Evolutionary conservation across 768 basidiomycete species (phyloP), one percentile per base, ranked within the genome.

Genomic region (Collybia nuda): DNA sequence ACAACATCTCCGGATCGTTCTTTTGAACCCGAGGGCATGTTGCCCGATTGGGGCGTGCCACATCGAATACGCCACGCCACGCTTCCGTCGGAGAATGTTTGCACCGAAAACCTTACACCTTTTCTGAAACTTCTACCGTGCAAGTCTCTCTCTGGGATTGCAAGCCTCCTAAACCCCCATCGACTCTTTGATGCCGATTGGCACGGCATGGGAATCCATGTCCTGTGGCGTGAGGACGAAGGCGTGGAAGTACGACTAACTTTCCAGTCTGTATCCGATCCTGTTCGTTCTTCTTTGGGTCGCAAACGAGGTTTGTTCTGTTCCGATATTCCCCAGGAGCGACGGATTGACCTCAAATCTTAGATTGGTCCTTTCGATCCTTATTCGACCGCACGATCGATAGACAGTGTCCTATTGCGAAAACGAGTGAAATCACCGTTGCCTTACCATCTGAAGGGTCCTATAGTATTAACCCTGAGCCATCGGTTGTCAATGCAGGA

Each of bases 71-170:
- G 86, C 52, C 86, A 94, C 58, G 90, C 88, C 1, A 81, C 82
- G 6, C 78, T 88, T 17, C 88, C 89, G 6, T 90, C 86, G 2
- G 91, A 95, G 62, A 76, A 86, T 57, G 89, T 98, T n/a, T 99
- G 96, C 63, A 98, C 96, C 4, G 97, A 98, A 64, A 98, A 98
- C 61, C 73, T 98, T 7, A 98, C 96, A 0, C 96, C 97, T 0
- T 97, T 98, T 70, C 77, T 98, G 51, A 93, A 96, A 63, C 82
- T 98, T 8, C 73, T 98, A 1, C 97, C 97, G 0, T 98, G 96
- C 75, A 92, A 97, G 62, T 84, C 90, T 5, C 72, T 78, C 17
- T 92, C 94, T 0, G 95, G 97, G 11, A 77, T 98, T 18, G 90
- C 93, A 0, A 74, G 69, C 14, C 76, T 98, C 19, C 73, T 98